Percentiles rank a stretch among this genome's conserved stretches.
These are phyloP conservation scores for Gastrolobium villosum DNA, from an alignment of 306 rosid genomes.

Conservation along the genomic window DNA sequence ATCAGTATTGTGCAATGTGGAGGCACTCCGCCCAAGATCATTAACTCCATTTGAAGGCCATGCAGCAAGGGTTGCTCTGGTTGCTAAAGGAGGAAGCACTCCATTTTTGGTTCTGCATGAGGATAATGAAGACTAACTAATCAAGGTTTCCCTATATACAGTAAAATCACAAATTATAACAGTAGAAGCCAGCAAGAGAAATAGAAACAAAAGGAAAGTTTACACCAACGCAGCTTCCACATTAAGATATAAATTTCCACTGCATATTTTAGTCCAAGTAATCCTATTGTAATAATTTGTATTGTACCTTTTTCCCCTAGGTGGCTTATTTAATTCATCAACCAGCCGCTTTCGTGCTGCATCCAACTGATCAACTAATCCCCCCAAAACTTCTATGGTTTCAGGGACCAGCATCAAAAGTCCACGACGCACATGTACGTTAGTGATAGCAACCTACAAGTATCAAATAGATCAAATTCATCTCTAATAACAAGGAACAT, in stretches of 20 bases:
- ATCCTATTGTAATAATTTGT: constrained; percentile 32
- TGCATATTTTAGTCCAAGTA: constrained; percentile 16
- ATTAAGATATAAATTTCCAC: not conserved
- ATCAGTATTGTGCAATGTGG: constrained; percentile 42
- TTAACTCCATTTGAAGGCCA: constrained; percentile 70
- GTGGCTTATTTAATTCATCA: constrained; percentile 88
- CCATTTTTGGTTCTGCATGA: constrained; percentile 76
- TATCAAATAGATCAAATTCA: constrained; percentile 45
- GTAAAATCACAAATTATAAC: constrained; percentile 12
- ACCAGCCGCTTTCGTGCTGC: constrained; percentile 83
- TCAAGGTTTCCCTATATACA: constrained; percentile 13
- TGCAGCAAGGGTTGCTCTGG: constrained; percentile 87
- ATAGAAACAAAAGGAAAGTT: constrained; percentile 29
- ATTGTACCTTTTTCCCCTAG: constrained; percentile 80
- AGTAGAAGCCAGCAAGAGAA: constrained; percentile 35
- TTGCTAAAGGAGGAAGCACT: constrained; percentile 76
- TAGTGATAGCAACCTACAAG: constrained; percentile 76
- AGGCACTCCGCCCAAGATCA: constrained; percentile 49
- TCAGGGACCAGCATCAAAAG: constrained; percentile 93
- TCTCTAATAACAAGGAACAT: not conserved
- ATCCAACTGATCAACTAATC: constrained; percentile 85
- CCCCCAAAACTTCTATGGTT: constrained; percentile 79
- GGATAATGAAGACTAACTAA: constrained; percentile 34
- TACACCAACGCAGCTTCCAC: constrained; percentile 22
- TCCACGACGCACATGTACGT: constrained; percentile 82